Conservation (phyloP, 2,329 filamentous ascomycete species). For the Ceratocystis cacaofunesta region DNA sequence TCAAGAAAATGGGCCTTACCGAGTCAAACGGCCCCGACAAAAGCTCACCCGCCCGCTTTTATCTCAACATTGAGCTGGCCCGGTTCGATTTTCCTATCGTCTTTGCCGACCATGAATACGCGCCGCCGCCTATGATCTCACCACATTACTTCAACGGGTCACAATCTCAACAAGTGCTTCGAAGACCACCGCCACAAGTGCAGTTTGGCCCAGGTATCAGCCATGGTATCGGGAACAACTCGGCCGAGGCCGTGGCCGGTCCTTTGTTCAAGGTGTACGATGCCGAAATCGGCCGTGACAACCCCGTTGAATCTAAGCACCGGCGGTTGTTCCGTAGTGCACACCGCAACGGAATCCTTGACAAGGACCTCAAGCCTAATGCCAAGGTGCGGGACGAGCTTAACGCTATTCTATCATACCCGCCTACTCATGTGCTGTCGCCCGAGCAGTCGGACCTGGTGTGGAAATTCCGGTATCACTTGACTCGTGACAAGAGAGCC, state of each 20-base stretch:
- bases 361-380: constrained; percentile 91
- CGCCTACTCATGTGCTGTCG: constrained; percentile 74
- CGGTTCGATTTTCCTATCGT: constrained; percentile 93
- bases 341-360: constrained; percentile 77
- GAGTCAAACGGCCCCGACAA: constrained; percentile 21
- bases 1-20: constrained; percentile 24
- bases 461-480: constrained; percentile 93
- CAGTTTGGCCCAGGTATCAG: constrained; percentile 84
- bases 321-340: constrained; percentile 80
- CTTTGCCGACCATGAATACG: constrained; percentile 88
- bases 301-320: constrained; percentile 91
- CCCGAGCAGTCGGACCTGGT: constrained; percentile 90
- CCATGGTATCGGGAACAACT: constrained; percentile 21
- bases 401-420: constrained; percentile 80
- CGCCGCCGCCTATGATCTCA: constrained; percentile 46
- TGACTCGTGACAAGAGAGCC: constrained; percentile 81
- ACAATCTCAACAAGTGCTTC: constrained; percentile 33
- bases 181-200: constrained; percentile 75
- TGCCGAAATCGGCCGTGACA: constrained; percentile 77
- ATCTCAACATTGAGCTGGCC: constrained; percentile 79
- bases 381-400: constrained; percentile 89
- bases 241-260: constrained; percentile 27
- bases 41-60: constrained; percentile 39
- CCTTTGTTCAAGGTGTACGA: constrained; percentile 79
- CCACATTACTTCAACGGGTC: constrained; percentile 2